Conservation (phyloP, 2,329 filamentous ascomycete genomes). For the Penicillium sp. region DNA sequence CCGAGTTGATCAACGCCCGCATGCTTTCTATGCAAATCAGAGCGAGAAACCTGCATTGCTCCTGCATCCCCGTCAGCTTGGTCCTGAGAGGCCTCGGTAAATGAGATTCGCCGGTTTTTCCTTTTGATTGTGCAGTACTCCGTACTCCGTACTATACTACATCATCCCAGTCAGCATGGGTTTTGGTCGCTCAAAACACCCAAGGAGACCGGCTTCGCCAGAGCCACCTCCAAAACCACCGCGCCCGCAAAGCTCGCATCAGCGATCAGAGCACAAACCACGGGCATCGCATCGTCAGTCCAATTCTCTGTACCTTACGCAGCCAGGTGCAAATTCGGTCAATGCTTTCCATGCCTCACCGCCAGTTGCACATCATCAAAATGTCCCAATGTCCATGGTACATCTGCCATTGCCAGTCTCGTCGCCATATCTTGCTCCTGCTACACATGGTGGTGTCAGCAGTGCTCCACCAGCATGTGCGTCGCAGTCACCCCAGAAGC, state of each 20-base stretch:
- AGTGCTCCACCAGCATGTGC: not conserved
- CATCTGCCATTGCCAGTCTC: constrained; percentile 1
- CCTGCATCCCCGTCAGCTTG: not conserved
- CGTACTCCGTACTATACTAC: not conserved
- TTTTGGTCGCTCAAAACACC: not conserved
- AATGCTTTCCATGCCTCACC: constrained; percentile 3
- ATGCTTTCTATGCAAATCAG: not conserved
- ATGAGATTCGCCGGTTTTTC: not conserved
- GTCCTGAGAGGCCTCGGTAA: not conserved
- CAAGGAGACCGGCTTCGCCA: not conserved
- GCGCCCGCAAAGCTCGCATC: not conserved
- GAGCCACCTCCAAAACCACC: constrained; percentile 6
- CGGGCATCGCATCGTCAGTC: not conserved
- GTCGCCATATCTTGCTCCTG: not conserved
- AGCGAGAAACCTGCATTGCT: constrained; percentile 2
- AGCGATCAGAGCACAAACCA: not conserved
- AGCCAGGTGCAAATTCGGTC: constrained; percentile 4
- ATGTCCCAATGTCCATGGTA: constrained; percentile 2
- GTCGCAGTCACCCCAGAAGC: not conserved
- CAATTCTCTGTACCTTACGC: not conserved
- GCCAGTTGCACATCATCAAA: constrained; percentile 1
- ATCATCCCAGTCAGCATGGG: not conserved
- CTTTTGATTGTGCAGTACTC: not conserved
- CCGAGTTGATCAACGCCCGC: not conserved
- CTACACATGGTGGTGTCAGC: not conserved